Base-by-base conservation (phyloP, 2,329 filamentous ascomycete genomes). In the Aspergillus sojae region DNA sequence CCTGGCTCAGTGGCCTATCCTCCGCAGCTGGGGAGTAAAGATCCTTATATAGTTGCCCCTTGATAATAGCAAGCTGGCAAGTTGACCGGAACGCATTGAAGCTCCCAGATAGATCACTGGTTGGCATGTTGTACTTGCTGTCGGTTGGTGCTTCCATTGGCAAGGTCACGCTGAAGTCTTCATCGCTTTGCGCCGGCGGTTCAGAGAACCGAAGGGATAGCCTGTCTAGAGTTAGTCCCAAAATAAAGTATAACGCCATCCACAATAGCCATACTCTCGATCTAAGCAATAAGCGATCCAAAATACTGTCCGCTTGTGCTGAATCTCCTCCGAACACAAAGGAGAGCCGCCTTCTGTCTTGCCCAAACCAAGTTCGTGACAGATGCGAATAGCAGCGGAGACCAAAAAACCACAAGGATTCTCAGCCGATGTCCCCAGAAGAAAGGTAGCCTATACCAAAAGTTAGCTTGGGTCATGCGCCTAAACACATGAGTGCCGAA, bases 251-350 rank as follows among this genome's bases (percentile, higher is more conserved):
- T n/a, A n/a, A 36, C 11, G 23, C 3, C 4, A 14, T 23, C 26
- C 14, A 12, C 19, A 14, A 55, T n/a, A 4, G 1, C 16, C 65
- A 36, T 65, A 69, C 67, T 69, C 67, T 58, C 62, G 63, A 62
- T 69, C 67, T 16, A 69, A 41, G 30, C 64, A 65, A 48, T 67
- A 69, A 12, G 66, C 58, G 14, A 67, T 57, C 67, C 65, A 69
- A 39, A 67, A 69, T 12, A 67, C 43, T 14, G 50, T 63, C 19
- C 53, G 60, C 43, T 62, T 63, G 5, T 67, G 53, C 26, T 65
- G 57, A 19, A 21, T 26, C 12, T 65, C 61, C 9, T 67, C 60
- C 1, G 56, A 5, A 14, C 23, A 60, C 7, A 67, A 41, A 4
- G 41, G 14, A n/a, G 45, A 26, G 14, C 28, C 50, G 19, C 48